phyloP scores from a whole-genome alignment of 345 rosid species.

The Citrus hindsii region DNA sequence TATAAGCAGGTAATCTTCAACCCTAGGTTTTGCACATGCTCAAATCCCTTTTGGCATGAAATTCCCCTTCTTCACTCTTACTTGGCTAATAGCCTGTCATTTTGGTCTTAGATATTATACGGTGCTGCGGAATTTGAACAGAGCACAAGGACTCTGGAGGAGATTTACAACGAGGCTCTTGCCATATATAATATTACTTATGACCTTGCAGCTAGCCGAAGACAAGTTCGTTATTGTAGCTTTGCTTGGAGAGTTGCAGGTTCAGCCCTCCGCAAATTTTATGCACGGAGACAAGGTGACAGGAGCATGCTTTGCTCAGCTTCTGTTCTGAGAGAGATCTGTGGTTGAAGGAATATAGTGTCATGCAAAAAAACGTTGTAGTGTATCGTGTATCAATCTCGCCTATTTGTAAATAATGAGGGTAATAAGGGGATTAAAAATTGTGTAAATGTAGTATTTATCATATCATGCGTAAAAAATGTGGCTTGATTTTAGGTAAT shows the following conservation, averaged over 20 bases:
- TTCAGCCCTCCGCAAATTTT: constrained; percentile 42
- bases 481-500: too few species aligned
- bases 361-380: neutral
- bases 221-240: constrained; percentile 14
- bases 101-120: constrained; percentile 42
- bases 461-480: too few species aligned
- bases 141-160: constrained; percentile 36
- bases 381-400: neutral
- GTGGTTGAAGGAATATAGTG: constrained; percentile 13
- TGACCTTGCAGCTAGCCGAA: constrained; percentile 25
- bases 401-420: neutral
- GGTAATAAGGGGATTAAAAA: too few species aligned
- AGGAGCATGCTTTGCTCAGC: constrained; percentile 22
- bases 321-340: constrained; percentile 42
- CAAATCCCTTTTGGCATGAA: neutral
- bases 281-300: constrained; percentile 18
- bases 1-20: constrained; percentile 52
- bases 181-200: constrained; percentile 54
- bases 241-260: constrained; percentile 87
- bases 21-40: neutral
- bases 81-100: neutral
- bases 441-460: too few species aligned
- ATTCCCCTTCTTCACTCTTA: neutral
- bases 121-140: constrained; percentile 44
- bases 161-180: constrained; percentile 43